Evolutionary conservation across 257 asterid genomes (phyloP), one percentile per base, ranked within the genome.

Genomic region (Solanum pinnatisectum): DNA sequence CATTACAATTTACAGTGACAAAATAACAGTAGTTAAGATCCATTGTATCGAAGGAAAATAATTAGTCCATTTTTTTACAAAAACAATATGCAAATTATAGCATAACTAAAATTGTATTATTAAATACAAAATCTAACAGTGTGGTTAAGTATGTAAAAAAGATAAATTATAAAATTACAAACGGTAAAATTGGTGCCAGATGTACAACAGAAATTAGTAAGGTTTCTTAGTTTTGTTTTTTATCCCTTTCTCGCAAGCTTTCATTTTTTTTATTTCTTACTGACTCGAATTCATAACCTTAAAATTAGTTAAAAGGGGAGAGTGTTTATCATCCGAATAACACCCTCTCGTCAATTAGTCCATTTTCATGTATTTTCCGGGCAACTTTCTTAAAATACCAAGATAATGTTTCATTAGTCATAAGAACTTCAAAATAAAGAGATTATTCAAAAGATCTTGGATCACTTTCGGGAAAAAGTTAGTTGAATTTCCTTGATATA

Each of bases 241-340:
- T 52, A 52, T 52, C 0, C n/a, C 4, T 52, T 6, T 52, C 23
- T 6, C 1, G 3, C 63, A 0, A 6, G 3, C 10, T 52, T 52
- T 18, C 3, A 52, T 16, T 52, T 6, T 52, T 44, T 52, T 52
- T 16, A 2, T 1, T 6, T 18, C 0, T 52, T 52, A 52, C 23
- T 20, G 0, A 52, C 10, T 6, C 23, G 1, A 52, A 52, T 0
- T 52, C 4, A 16, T 52, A 52, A 18, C 0, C 23, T 6, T 52
- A 52, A 16, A 52, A 52, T 5, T 16, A 16, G 0, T 16, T 52
- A 1, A 16, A 52, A 52, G 1, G 16, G n/a, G 0, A 2, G 0
- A 6, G 4, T 1, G 1, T 16, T 52, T 52, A 52, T 6, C 23
- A 52, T 52, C 63, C 0, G 1, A 52, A 52, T 8, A 16, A 1